Base-by-base conservation (phyloP, 768 basidiomycete species). In the Tubosaeta sp. region DNA sequence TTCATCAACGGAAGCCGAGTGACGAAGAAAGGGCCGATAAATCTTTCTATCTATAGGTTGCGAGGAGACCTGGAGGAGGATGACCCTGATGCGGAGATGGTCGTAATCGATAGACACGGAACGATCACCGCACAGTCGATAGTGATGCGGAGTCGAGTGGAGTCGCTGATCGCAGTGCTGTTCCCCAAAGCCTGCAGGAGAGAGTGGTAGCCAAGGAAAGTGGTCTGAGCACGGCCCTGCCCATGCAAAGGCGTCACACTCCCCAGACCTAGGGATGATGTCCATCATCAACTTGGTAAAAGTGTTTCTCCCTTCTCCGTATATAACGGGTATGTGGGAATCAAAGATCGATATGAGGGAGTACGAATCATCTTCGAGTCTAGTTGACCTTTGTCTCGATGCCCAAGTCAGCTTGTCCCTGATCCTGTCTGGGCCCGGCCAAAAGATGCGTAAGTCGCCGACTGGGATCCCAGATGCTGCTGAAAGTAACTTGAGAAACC, bases 171-270 rank as follows among this genome's bases (percentile, higher is more conserved):
- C 51, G 9, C 25, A 7, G 25, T 46, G 37, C n/a, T 48, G 13
- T 16, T 43, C 6, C 14, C 51, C 48, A 47, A 58, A 63, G 19
- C 61, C 53, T 0, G 42, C 35, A 5, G 53, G 53, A 22, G 62
- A 63, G 25, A 38, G 49, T 2, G 61, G 59, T 46, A 63, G 29
- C 17, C 42, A 55, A 17, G 44, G 47, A 25, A 58, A 51, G 31
- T 41, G 9, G 2, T 4, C 14, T 16, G 62, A 55, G 31, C 33
- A 50, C 5, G 49, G 48, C 1, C 62, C 62, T n/a, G 62, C 62
- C 62, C 62, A 63, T 13, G 61, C 53, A 12, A 63, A 61, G 43
- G 51, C 45, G 13, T 63, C 61, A 17, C 61, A 63, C 34, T 63
- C 56, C 17, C 59, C 51, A 10, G 59, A 51, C 34, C 25, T 45